Evolutionary conservation across 2,329 filamentous ascomycete genomes (phyloP).

Genomic region (Dactylellina cionopaga): DNA sequence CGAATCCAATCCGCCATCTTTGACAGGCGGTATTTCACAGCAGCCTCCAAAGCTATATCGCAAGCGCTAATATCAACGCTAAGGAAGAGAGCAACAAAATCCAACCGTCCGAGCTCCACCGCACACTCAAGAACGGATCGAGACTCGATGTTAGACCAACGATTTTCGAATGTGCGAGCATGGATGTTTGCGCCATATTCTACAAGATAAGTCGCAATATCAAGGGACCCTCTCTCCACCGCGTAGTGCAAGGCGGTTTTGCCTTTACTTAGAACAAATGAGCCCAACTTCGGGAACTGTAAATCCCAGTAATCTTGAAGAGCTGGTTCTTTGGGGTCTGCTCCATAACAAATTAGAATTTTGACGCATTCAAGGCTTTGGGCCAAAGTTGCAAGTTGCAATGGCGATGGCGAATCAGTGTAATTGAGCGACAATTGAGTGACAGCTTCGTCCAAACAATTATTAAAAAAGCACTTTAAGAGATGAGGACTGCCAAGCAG

Average conservation of each 20-base stretch:
- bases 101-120: neutral
- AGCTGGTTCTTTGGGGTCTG: neutral
- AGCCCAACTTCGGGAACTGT: neutral
- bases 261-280: neutral
- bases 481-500: neutral
- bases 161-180: neutral
- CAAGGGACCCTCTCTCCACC: neutral
- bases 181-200: neutral
- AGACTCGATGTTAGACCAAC: neutral
- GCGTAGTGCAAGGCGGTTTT: conserved; percentile 5
- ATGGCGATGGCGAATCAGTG: neutral
- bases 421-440: neutral
- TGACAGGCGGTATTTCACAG: neutral
- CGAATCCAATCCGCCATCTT: neutral
- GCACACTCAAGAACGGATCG: conserved; percentile 3
- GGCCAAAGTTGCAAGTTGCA: neutral
- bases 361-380: conserved; percentile 1
- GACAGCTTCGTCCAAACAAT: neutral
- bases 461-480: neutral
- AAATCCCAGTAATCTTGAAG: neutral
- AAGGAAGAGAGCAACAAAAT: conserved; percentile 18
- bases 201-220: conserved; percentile 14
- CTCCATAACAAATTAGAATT: conserved; percentile 7
- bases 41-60: neutral
- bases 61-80: neutral